A percentile compares a stretch with the other conserved stretches of the same genome.
Evolutionary conservation across 257 asterid species (phyloP).

Genomic region (Verbena officinalis): DNA sequence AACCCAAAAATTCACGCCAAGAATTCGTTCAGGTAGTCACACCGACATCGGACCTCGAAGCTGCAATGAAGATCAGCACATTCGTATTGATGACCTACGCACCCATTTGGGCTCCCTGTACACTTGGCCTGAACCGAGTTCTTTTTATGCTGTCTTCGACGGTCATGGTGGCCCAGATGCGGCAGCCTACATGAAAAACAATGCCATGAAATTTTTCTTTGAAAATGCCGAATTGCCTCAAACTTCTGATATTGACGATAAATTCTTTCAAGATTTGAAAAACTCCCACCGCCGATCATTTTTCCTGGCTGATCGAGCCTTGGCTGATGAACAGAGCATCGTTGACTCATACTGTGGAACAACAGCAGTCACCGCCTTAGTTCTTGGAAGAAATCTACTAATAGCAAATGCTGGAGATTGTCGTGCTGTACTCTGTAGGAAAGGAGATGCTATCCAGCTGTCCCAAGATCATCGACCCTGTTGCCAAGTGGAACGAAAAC

Average conservation of each 20-base stretch:
- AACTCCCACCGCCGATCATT: constrained; percentile 59
- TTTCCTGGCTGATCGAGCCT: constrained; percentile 70
- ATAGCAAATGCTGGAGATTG: constrained; percentile 95
- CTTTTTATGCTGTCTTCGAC: constrained; percentile 89
- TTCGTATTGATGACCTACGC: constrained; percentile 72
- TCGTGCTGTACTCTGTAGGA: constrained; percentile 88
- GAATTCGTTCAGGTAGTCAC: constrained; percentile 82
- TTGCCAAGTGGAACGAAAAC: constrained; percentile 54
- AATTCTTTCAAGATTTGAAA: constrained; percentile 61
- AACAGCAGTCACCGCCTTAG: constrained; percentile 82
- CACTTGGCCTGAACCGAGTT: constrained; percentile 68
- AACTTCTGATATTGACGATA: constrained; percentile 53
- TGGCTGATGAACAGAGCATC: constrained; percentile 59
- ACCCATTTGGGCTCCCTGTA: constrained; percentile 58
- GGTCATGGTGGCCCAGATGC: constrained; percentile 97
- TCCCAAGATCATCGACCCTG: constrained; percentile 93
- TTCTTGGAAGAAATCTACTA: constrained; percentile 70
- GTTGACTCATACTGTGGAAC: constrained; percentile 81
- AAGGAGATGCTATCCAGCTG: constrained; percentile 81
- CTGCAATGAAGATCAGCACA: constrained; percentile 81
- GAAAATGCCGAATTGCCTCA: constrained; percentile 73
- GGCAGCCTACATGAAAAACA: constrained; percentile 67
- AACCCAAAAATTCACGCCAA: constrained; percentile 47
- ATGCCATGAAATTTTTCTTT: constrained; percentile 66
- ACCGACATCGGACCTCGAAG: constrained; percentile 84